A percentile compares a stretch with the other conserved stretches of the same genome.
Evolutionary conservation across 495 filamentous ascomycete species (phyloP).

Genomic region (Filosporella fistucella): DNA sequence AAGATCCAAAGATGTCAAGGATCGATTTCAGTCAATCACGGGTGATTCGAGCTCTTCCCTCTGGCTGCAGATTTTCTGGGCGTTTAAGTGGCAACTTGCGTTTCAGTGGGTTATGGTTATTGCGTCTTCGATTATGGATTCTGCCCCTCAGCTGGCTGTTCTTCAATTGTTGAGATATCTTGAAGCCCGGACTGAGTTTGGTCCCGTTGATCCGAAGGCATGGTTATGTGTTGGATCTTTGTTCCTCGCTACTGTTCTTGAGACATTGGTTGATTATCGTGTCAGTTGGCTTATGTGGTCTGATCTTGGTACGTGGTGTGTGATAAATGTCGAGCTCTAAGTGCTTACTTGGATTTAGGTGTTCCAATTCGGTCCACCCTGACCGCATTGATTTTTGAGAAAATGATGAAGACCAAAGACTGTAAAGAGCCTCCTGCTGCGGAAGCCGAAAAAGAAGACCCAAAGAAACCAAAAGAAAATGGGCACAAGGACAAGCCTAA

Average conservation of each 20-base stretch:
- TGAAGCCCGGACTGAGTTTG: conserved; percentile 9
- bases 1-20: conserved; percentile 39
- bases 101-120: conserved; percentile 13
- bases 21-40: conserved; percentile 7
- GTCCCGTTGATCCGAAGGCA: conserved; percentile 8
- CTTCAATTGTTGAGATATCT: conserved; percentile 16
- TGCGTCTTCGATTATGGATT: conserved; percentile 7
- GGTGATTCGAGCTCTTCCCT: conserved; percentile 9
- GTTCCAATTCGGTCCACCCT: conserved; percentile 64
- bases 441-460: conserved; percentile 45
- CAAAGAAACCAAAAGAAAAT: conserved; percentile 25
- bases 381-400: conserved; percentile 68
- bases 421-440: conserved; percentile 14
- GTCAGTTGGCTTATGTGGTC: conserved; percentile 59
- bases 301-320: no score
- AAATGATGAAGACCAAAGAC: conserved; percentile 70
- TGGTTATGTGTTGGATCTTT: conserved; percentile 17
- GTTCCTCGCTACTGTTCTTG: conserved; percentile 3
- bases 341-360: conserved; percentile 18
- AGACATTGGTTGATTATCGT: conserved; percentile 8
- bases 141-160: conserved; percentile 14
- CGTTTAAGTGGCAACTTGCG: conserved; percentile 1
- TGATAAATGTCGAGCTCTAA: no score
- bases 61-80: conserved; percentile 22
- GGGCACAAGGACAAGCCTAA: no score